phyloP scores from a whole-genome alignment of 2,329 filamentous ascomycete genomes.

The Teratosphaeria viscida region DNA sequence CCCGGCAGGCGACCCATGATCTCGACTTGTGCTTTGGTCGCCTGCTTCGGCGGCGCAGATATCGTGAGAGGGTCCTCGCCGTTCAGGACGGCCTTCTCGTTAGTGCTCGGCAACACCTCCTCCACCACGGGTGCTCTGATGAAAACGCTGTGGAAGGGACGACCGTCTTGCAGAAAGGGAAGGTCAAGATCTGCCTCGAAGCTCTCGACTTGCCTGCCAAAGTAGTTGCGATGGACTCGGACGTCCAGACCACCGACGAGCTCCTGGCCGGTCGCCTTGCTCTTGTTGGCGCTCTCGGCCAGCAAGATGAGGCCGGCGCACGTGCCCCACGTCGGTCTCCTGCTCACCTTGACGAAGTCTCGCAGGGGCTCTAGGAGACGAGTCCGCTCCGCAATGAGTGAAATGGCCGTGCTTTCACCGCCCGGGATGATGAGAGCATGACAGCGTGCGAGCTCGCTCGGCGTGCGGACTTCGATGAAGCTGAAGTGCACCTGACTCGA shows the following conservation, averaged over 20 bases:
- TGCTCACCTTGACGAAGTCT: slow-evolving; percentile 77
- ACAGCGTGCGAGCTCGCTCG: slow-evolving; percentile 58
- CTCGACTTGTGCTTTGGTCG: slow-evolving; percentile 43
- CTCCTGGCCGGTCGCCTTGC: slow-evolving; percentile 85
- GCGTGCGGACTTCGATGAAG: slow-evolving; percentile 72
- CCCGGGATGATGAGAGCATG: slow-evolving; percentile 83
- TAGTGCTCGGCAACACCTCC: slow-evolving; percentile 46
- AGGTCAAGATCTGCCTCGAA: slow-evolving; percentile 69
- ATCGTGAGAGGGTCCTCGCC: slow-evolving; percentile 38
- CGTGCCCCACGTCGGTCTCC: slow-evolving; percentile 87
- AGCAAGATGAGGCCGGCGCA: slow-evolving; percentile 91
- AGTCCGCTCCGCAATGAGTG: slow-evolving; percentile 72
- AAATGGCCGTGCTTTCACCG: slow-evolving; percentile 90
- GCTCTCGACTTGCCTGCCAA: slow-evolving; percentile 84
- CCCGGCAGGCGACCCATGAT: slow-evolving; percentile 48
- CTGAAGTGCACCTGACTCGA: slow-evolving; percentile 33
- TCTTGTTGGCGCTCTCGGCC: slow-evolving; percentile 74
- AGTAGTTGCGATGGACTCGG: slow-evolving; percentile 86
- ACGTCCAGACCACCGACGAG: slow-evolving; percentile 87
- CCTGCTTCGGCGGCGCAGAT: slow-evolving; percentile 45
- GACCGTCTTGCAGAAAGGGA: slow-evolving; percentile 49
- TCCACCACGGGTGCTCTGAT: slow-evolving; percentile 93
- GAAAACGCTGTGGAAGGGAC: slow-evolving; percentile 71
- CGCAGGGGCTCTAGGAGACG: slow-evolving; percentile 73
- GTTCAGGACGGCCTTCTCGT: slow-evolving; percentile 9